Base-by-base conservation (phyloP, 352 stramenopile genomes). In the Phytophthora pini region DNA sequence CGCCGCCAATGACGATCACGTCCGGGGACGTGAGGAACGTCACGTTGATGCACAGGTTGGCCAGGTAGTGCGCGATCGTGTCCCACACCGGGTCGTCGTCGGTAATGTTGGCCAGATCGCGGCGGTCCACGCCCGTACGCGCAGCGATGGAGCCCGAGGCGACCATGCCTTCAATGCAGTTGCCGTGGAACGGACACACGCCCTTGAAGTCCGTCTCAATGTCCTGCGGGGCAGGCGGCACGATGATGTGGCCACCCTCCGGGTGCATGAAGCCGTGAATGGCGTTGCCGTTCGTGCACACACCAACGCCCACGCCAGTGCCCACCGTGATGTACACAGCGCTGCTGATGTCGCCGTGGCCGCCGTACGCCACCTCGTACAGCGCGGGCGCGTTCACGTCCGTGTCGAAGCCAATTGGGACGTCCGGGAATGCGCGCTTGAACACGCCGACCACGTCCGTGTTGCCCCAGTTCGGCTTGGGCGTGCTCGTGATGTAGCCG, bases 231-330 rank as follows among this genome's bases (percentile, higher is more conserved):
- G 88, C 79, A 29, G 77, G 67, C 17, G 87, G 89, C 51, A 97
- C 84, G 39, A 78, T 74, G 49, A 89, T 76, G 74, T 97, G 90
- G 52, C 90, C 90, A 38, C 86, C 95, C 67, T 98, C 97, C 6
- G 97, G 97, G 84, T 99, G 97, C 84, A 99, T 94, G 51, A 97
- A 80, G 59, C 97, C 97, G 70, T 99, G 95, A 11, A 99, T 94
- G 9, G 92, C 71, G 60, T 89, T 73, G 46, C 86, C 84, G 73
- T 97, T 95, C 26, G 99, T 80, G 31, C 97, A 90, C 17, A 99
- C 82, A 13, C 97, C 97, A 26, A 99, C 95, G 26, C 97, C 97
- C 17, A 99, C 87, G 36, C 97, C 97, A 22, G 97, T 99, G 59
- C 97, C 97, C 13, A 99, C 85, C 4, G 97, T 20, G 17, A 20